Evolutionary conservation across 306 rosid species (phyloP).

Genomic region (Vigna nakashimae): DNA sequence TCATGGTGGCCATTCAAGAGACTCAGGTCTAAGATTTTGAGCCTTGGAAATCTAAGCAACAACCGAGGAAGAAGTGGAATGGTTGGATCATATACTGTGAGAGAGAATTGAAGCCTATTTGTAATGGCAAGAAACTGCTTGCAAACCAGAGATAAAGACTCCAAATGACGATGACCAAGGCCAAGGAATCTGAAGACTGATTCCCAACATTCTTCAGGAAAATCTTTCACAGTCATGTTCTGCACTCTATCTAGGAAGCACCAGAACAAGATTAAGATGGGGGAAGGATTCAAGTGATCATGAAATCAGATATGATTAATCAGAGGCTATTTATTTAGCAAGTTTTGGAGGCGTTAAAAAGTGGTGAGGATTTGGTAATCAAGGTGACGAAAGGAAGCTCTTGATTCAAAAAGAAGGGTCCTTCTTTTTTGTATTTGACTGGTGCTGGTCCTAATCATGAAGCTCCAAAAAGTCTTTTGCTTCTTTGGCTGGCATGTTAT

Average conservation of each 20-base stretch:
- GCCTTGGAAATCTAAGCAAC: slow-evolving; percentile 56
- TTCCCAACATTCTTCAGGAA: slow-evolving; percentile 77
- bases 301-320: background rate
- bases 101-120: slow-evolving; percentile 49
- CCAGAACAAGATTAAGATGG: background rate
- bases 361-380: slow-evolving; percentile 17
- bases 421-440: slow-evolving; percentile 33
- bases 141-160: slow-evolving; percentile 69
- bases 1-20: slow-evolving; percentile 52
- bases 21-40: slow-evolving; percentile 59
- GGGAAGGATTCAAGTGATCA: background rate
- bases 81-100: slow-evolving; percentile 48
- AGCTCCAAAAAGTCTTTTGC: slow-evolving; percentile 42
- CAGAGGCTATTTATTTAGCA: slow-evolving; percentile 23
- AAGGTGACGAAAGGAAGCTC: background rate
- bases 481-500: slow-evolving; percentile 45
- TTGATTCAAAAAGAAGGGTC: slow-evolving; percentile 11
- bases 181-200: slow-evolving; percentile 51
- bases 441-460: slow-evolving; percentile 18
- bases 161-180: slow-evolving; percentile 45
- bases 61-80: slow-evolving; percentile 52
- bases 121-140: slow-evolving; percentile 67
- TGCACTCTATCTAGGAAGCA: background rate
- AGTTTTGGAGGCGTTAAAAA: background rate
- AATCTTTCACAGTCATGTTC: slow-evolving; percentile 33